Evolutionary conservation across 148 eudicot genomes (phyloP).

Genomic region (Silene conica): DNA sequence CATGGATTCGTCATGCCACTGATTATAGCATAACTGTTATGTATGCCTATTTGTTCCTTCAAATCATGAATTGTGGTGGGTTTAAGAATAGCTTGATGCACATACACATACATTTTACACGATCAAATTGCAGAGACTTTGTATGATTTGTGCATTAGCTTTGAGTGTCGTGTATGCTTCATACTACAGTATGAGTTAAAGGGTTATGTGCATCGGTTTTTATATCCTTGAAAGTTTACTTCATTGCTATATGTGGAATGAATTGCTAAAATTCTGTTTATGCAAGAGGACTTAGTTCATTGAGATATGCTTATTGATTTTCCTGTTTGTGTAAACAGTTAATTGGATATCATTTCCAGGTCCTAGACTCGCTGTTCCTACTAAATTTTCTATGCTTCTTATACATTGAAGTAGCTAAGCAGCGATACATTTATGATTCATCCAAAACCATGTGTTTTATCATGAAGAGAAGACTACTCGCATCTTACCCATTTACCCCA

Average conservation of each 20-base stretch:
- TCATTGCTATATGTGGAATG: not conserved
- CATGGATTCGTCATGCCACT: not conserved
- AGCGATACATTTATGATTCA: too few relatives aligned
- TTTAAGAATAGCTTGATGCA: not conserved
- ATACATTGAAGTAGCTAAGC: not conserved
- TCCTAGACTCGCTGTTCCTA: too few relatives aligned
- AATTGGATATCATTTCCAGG: too few relatives aligned
- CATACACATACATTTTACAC: not conserved
- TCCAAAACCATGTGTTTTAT: too few relatives aligned
- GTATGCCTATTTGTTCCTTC: too few relatives aligned
- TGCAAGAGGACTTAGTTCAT: not conserved
- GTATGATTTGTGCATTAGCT: too few relatives aligned
- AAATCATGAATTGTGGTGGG: not conserved
- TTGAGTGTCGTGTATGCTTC: not conserved
- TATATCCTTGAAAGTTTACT: not conserved
- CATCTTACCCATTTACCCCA: too few relatives aligned
- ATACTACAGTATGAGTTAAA: slow-evolving; percentile 1
- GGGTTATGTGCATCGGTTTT: not conserved
- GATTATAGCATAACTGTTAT: not conserved
- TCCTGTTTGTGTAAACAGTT: too few relatives aligned
- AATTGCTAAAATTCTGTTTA: not conserved
- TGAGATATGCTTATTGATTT: too few relatives aligned
- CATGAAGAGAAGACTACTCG: too few relatives aligned
- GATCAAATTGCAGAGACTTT: too few relatives aligned
- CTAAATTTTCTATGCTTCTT: not conserved